Base-by-base conservation (phyloP, 2,329 filamentous ascomycete genomes). In the Fusarium gaditjirri region DNA sequence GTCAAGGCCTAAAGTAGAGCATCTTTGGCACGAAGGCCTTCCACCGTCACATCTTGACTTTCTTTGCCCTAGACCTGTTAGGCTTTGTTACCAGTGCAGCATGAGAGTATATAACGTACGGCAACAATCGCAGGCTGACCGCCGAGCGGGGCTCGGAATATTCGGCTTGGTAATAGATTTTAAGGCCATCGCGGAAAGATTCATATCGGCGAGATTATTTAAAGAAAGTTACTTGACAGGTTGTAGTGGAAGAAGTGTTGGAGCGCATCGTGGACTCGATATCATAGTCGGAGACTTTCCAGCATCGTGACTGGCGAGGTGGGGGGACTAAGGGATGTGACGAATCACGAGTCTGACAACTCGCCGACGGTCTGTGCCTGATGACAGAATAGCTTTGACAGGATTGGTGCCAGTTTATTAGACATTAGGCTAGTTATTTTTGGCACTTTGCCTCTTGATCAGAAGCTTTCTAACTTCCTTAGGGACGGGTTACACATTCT, bases 61-160 rank as follows among this genome's bases (percentile, higher is more conserved):
- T 6, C 56, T 36, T 35, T 43, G 25, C 5, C 60, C 60, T 63
- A 1, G 12, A 17, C 9, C 8, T 17, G 6, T 62, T 11, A 64
- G 39, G 10, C 3, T 52, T 29, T 5, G 6, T 17, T 5, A 23
- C 8, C 0, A 5, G n/a, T 16, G 14, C 14, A 19, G 23, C 8
- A 6, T 13, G 1, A 14, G 46, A 53, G 25, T 13, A 29, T 5
- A 5, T 5, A 31, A 41, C 61, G 12, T 21, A 64, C 61, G 33
- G 21, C 61, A 64, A n/a, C 33, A 5, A 6, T 63, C 58, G 17
- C 58, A 64, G 21, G 61, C 58, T 8, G 58, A 53, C 4, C 61
- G 61, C 8, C 39, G 25, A n/a, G 38, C 21, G 5, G 44, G 42
- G 10, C 35, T 23, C 3, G 2, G 21, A 7, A 17, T 2, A 13